Conservation (phyloP, 371 early-diverging fungal genomes). For the Mortierella sp. region DNA sequence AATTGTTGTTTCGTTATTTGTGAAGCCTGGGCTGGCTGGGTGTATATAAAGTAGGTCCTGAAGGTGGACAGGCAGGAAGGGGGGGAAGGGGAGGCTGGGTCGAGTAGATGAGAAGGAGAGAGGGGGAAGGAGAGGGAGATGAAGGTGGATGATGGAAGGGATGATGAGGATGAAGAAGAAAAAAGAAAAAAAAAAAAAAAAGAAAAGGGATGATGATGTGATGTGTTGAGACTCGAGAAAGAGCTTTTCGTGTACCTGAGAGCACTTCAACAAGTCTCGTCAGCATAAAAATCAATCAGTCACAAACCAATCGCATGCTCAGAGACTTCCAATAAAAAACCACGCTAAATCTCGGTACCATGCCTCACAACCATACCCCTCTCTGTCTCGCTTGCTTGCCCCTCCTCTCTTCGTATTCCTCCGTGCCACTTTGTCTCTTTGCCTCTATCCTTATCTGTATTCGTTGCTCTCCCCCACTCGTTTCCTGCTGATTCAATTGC, state of each 20-base stretch:
- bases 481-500: too few species aligned
- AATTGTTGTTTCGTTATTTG: background rate
- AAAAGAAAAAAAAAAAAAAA: background rate
- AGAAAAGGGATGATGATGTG: background rate
- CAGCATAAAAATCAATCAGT: too few species aligned
- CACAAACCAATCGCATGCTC: background rate
- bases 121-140: background rate
- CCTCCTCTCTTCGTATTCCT: background rate
- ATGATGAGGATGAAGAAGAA: slow-evolving; percentile 2
- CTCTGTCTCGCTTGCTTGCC: background rate
- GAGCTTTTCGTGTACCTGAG: slow-evolving; percentile 4
- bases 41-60: background rate
- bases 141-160: background rate
- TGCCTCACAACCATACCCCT: background rate
- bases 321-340: background rate
- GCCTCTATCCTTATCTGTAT: background rate
- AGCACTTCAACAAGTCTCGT: background rate
- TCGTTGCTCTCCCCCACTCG: too few species aligned
- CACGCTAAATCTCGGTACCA: background rate
- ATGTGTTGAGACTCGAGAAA: background rate
- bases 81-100: background rate
- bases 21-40: background rate
- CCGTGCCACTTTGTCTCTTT: background rate
- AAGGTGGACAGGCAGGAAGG: too few species aligned
- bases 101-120: background rate